phyloP scores from a whole-genome alignment of 192 early-diverging fungal species.

The Coemansia sp. region DNA sequence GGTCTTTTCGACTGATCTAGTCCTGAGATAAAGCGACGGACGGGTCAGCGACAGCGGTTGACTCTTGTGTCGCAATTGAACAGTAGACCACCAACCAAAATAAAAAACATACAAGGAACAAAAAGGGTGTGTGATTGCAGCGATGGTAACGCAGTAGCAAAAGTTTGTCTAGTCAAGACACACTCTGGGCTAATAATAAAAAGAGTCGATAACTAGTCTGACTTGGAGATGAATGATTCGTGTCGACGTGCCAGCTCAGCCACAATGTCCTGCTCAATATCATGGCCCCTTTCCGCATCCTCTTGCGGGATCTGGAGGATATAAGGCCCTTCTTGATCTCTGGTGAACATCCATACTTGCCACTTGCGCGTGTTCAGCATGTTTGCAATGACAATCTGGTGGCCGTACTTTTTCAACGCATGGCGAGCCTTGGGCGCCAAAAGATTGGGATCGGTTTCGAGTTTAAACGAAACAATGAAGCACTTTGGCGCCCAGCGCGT shows the following conservation, averaged over 20 bases:
- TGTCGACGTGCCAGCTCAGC: conserved; percentile 43
- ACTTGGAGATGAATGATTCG: conserved; percentile 12
- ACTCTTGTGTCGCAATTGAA: background rate
- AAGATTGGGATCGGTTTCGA: conserved; percentile 89
- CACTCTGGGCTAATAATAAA: background rate
- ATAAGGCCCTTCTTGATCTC: conserved; percentile 27
- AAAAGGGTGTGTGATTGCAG: background rate
- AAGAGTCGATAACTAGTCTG: background rate
- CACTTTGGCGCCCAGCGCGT: conserved; percentile 87
- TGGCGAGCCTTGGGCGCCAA: conserved; percentile 79
- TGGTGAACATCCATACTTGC: conserved; percentile 67
- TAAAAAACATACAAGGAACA: no score
- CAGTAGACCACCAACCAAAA: no score
- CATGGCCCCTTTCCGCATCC: conserved; percentile 20
- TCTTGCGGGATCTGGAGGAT: conserved; percentile 33
- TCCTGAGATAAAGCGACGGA: no score
- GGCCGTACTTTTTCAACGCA: conserved; percentile 85
- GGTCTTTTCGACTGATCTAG: no score
- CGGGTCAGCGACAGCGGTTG: background rate
- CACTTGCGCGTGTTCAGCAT: conserved; percentile 86
- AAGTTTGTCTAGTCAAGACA: background rate
- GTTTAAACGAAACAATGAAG: conserved; percentile 96
- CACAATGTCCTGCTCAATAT: conserved; percentile 48
- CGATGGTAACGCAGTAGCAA: background rate
- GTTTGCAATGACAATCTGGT: conserved; percentile 98